A percentile compares a stretch with the other conserved stretches of the same genome.
Evolutionary conservation across 768 basidiomycete species (phyloP).

Genomic region (Hemileccinum rubropunctum): DNA sequence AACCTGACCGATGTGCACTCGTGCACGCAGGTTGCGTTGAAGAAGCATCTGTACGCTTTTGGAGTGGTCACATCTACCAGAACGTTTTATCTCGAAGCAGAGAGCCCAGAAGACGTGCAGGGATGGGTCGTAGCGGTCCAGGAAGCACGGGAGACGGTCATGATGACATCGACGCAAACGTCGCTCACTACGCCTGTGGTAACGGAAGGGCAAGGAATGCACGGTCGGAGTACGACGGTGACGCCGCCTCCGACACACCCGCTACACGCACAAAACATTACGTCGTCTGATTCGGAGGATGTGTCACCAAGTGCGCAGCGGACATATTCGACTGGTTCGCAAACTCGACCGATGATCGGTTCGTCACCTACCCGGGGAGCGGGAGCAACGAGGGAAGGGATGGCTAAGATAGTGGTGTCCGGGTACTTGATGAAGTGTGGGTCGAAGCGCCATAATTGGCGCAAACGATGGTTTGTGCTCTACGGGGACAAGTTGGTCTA

Average conservation of each 20-base stretch:
- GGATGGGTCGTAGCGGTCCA: slow-evolving; percentile 85
- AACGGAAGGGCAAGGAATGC: slow-evolving; percentile 33
- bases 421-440: slow-evolving; percentile 98
- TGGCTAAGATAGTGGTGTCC: slow-evolving; percentile 72
- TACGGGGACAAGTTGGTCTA: slow-evolving; percentile 86
- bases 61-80: slow-evolving; percentile 87
- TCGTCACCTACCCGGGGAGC: slow-evolving; percentile 45
- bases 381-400: slow-evolving; percentile 47
- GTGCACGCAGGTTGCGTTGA: slow-evolving; percentile 82
- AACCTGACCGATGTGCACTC: slow-evolving; percentile 88
- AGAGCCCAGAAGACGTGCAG: slow-evolving; percentile 64
- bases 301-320: slow-evolving; percentile 47
- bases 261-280: slow-evolving; percentile 47
- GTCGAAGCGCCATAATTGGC: slow-evolving; percentile 89
- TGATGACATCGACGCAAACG: slow-evolving; percentile 60
- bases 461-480: slow-evolving; percentile 97
- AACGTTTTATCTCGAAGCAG: slow-evolving; percentile 90
- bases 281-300: slow-evolving; percentile 81
- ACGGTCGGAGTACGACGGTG: slow-evolving; percentile 33
- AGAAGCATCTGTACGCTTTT: slow-evolving; percentile 86
- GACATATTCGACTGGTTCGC: slow-evolving; percentile 44
- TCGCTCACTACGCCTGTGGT: slow-evolving; percentile 54
- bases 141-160: slow-evolving; percentile 63
- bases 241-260: slow-evolving; percentile 47
- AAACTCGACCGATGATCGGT: slow-evolving; percentile 38